Evolutionary conservation across 164 flowering plant genomes (phyloP).

Genomic region (Vitis labrusca): DNA sequence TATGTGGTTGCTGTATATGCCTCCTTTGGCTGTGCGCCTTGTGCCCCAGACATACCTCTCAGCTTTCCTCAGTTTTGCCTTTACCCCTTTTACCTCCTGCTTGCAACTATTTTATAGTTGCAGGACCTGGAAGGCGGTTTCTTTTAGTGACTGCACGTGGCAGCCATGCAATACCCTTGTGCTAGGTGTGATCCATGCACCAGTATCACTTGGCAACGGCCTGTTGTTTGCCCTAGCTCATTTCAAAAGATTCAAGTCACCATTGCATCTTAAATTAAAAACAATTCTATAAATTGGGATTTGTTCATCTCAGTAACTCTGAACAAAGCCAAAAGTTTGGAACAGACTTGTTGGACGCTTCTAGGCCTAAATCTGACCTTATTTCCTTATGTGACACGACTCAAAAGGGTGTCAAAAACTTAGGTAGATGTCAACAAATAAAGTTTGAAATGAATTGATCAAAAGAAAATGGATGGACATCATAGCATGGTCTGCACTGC

Average conservation of each 20-base stretch:
- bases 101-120: background rate
- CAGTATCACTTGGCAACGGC: background rate
- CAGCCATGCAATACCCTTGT: background rate
- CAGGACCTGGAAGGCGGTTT: background rate
- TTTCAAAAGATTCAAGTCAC: no score
- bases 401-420: no score
- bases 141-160: background rate
- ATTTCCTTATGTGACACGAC: no score
- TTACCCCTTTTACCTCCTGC: background rate
- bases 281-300: no score
- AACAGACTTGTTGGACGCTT: no score
- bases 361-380: no score
- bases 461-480: background rate
- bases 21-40: conserved; percentile 77
- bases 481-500: conserved; percentile 36
- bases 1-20: conserved; percentile 66
- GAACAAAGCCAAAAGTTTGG: no score
- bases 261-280: no score
- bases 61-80: background rate
- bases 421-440: no score
- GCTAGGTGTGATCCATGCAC: background rate
- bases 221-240: no score
- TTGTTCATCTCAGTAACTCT: no score
- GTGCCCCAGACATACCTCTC: conserved; percentile 75
- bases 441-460: no score